Evolutionary conservation across 768 basidiomycete species (phyloP).

Genomic region (Daedaleopsis sinensis): DNA sequence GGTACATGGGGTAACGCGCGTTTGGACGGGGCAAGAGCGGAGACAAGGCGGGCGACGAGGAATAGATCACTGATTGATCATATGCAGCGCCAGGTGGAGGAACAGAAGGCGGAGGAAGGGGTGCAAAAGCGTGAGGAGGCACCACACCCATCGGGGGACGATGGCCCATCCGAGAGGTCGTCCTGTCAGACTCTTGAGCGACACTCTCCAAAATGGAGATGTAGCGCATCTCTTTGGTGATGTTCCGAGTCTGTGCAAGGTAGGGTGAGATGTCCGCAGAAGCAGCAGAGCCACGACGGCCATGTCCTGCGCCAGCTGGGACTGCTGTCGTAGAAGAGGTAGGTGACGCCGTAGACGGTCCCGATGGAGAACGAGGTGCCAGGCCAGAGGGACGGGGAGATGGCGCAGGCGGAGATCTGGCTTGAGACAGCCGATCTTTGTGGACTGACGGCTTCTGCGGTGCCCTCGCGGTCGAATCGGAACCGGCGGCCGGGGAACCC

Average conservation of each 20-base stretch:
- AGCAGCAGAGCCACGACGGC: conserved; percentile 46
- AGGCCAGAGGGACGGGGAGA: background rate
- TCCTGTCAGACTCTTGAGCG: conserved; percentile 71
- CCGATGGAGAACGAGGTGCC: background rate
- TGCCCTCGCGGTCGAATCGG: conserved; percentile 16
- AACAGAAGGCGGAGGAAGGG: conserved; percentile 28
- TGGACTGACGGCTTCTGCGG: conserved; percentile 3
- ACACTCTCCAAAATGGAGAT: conserved; percentile 72
- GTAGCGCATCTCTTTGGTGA: conserved; percentile 67
- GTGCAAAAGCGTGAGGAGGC: conserved; percentile 4
- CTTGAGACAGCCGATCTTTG: background rate
- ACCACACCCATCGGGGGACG: conserved; percentile 4
- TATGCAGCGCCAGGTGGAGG: conserved; percentile 25
- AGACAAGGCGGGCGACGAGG: conserved; percentile 26
- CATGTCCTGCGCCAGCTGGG: conserved; percentile 1
- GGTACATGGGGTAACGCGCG: conserved; percentile 14
- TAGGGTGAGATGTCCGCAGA: conserved; percentile 75
- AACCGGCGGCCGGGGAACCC: conserved; percentile 4
- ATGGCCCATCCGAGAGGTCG: conserved; percentile 33
- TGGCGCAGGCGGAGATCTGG: conserved; percentile 7
- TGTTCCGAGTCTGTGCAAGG: conserved; percentile 54
- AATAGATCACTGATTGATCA: conserved; percentile 38
- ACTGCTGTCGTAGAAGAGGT: background rate
- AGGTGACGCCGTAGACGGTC: background rate
- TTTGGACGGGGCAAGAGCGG: conserved; percentile 4